phyloP scores from a whole-genome alignment of 1,284 basidiomycete genomes.

The Singerocomus inundabilis region DNA sequence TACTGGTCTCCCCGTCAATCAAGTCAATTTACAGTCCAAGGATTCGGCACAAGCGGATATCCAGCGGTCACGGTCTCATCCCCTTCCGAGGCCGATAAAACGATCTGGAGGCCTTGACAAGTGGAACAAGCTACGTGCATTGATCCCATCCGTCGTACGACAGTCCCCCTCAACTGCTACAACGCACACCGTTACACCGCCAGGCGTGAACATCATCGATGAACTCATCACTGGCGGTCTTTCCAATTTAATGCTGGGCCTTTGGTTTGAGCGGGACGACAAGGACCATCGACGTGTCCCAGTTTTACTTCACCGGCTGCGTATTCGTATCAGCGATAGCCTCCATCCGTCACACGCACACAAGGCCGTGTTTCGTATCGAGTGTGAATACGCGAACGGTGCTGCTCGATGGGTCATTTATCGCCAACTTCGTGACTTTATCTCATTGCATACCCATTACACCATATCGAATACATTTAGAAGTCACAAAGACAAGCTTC shows the following conservation, averaged over 20 bases:
- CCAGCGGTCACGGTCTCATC: slow-evolving; percentile 46
- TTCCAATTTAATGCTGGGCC: slow-evolving; percentile 78
- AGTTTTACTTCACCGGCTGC: slow-evolving; percentile 82
- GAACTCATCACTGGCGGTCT: slow-evolving; percentile 83
- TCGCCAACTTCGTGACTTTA: slow-evolving; percentile 89
- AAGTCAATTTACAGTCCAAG: slow-evolving; percentile 10
- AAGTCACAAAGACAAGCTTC: slow-evolving; percentile 72
- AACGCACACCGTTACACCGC: slow-evolving; percentile 48
- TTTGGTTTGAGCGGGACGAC: slow-evolving; percentile 94
- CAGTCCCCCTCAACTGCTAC: slow-evolving; percentile 28
- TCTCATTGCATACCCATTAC: slow-evolving; percentile 91
- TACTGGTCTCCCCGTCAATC: slow-evolving; percentile 1
- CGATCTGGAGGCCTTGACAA: slow-evolving; percentile 39
- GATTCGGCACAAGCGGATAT: slow-evolving; percentile 18
- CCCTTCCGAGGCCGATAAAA: slow-evolving; percentile 35
- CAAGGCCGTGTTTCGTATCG: slow-evolving; percentile 87
- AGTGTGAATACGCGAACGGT: slow-evolving; percentile 97
- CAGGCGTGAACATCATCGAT: slow-evolving; percentile 75
- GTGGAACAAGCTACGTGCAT: slow-evolving; percentile 62
- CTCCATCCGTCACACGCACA: slow-evolving; percentile 76
- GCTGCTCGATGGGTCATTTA: slow-evolving; percentile 95
- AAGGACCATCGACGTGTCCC: slow-evolving; percentile 82
- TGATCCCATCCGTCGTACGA: slow-evolving; percentile 57
- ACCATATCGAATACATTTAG: slow-evolving; percentile 80
- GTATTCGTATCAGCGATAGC: slow-evolving; percentile 83